Conservation (phyloP, 2,329 filamentous ascomycete species). For the Aspergillus piperis region DNA sequence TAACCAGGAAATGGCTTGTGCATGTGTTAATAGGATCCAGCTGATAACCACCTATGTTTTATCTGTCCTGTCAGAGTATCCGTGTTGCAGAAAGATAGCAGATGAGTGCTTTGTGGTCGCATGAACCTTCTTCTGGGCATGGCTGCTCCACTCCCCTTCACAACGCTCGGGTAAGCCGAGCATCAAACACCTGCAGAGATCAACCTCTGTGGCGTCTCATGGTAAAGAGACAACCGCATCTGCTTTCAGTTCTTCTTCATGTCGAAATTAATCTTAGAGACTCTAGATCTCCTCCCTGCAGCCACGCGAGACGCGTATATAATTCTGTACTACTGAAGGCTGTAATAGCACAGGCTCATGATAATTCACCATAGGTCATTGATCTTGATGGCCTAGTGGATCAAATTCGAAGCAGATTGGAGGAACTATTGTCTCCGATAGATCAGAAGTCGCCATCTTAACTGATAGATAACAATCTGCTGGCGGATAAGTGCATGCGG, state of each 20-base stretch:
- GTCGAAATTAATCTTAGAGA: no score
- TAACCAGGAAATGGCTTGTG: background rate
- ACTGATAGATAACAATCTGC: conserved; percentile 1
- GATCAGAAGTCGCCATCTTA: background rate
- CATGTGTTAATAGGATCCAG: background rate
- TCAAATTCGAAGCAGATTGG: background rate
- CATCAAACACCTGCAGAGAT: background rate
- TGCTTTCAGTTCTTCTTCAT: background rate
- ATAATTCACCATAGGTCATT: background rate
- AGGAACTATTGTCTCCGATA: background rate
- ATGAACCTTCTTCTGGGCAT: background rate
- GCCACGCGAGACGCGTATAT: background rate
- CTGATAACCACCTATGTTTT: background rate
- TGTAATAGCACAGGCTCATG: background rate
- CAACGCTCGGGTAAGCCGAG: background rate
- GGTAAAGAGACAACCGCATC: background rate
- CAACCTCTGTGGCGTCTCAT: background rate
- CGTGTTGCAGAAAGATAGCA: background rate
- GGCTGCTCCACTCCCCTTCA: background rate
- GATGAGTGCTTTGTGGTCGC: background rate
- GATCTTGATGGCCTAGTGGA: background rate
- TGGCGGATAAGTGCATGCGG: background rate
- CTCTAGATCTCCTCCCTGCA: background rate
- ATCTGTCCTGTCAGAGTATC: background rate
- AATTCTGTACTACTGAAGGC: background rate